These are phyloP conservation scores for Quambalaria eucalypti DNA, from an alignment of 1,284 basidiomycete genomes.

Conservation along the genomic window DNA sequence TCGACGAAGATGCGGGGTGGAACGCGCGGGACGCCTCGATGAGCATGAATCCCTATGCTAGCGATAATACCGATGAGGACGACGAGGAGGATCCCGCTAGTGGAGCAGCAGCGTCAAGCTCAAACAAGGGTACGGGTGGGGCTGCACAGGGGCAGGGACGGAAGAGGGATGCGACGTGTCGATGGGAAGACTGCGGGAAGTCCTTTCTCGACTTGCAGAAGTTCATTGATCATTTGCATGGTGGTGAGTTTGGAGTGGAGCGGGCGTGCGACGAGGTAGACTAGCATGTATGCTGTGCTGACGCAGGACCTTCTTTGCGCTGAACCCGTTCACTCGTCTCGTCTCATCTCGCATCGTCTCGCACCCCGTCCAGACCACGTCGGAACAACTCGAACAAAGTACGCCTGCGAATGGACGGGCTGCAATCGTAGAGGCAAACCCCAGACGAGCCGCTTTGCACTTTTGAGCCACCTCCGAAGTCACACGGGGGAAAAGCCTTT, in stretches of 20 bases:
- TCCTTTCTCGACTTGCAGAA: conserved; percentile 62
- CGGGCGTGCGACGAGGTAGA: not conserved
- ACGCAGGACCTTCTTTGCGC: no score
- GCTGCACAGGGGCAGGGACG: no score
- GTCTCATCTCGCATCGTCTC: not conserved
- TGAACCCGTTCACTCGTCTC: conserved; percentile 1
- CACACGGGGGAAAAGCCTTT: conserved; percentile 89
- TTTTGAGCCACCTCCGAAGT: conserved; percentile 67
- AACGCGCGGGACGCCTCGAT: not conserved
- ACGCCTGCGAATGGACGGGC: conserved; percentile 78
- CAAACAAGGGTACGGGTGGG: no score
- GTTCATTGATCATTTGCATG: conserved; percentile 68
- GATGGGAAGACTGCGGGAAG: conserved; percentile 67
- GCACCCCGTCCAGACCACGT: conserved; percentile 53
- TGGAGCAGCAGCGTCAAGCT: conserved; percentile 3
- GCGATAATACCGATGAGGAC: conserved; percentile 13
- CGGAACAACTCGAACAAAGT: conserved; percentile 73
- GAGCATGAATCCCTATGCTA: not conserved
- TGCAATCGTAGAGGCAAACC: conserved; percentile 68
- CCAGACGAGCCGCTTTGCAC: conserved; percentile 75
- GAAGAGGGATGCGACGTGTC: conserved; percentile 50
- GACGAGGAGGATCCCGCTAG: conserved; percentile 20
- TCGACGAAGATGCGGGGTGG: no score
- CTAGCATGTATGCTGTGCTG: not conserved
- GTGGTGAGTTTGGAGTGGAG: conserved; percentile 52